Percentiles rank a stretch among this genome's conserved stretches.
These are phyloP conservation scores for Termitomyces sp. DNA, from an alignment of 768 basidiomycete genomes.

Conservation along the genomic window DNA sequence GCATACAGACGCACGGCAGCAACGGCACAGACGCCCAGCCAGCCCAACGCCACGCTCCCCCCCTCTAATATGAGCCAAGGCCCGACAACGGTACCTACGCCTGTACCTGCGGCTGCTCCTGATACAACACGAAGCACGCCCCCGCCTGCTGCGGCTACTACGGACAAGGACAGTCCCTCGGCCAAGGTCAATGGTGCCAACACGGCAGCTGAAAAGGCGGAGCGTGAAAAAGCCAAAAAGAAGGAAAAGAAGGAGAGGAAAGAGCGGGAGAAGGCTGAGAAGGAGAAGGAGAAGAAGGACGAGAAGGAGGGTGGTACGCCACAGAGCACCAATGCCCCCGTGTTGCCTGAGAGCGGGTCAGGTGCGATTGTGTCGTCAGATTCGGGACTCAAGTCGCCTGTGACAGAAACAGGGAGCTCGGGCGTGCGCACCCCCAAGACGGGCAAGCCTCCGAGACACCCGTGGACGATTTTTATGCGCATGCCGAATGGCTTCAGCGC, in stretches of 20 bases:
- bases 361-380: conserved; percentile 22
- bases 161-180: conserved; percentile 30
- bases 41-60: conserved; percentile 49
- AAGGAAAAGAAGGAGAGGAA: conserved; percentile 65
- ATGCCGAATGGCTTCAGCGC: conserved; percentile 39
- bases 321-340: conserved; percentile 24
- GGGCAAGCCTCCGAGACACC: conserved; percentile 59
- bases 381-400: conserved; percentile 50
- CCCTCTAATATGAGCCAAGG: conserved; percentile 22
- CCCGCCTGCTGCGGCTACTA: conserved; percentile 28
- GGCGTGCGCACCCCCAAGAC: conserved; percentile 73
- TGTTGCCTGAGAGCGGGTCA: conserved; percentile 23
- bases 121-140: conserved; percentile 14
- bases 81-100: conserved; percentile 26
- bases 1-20: conserved; percentile 81
- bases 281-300: conserved; percentile 37
- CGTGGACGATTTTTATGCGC: conserved; percentile 86
- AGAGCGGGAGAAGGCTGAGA: conserved; percentile 46
- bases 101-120: conserved; percentile 14
- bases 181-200: conserved; percentile 37
- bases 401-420: conserved; percentile 47
- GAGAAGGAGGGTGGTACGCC: conserved; percentile 28
- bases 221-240: conserved; percentile 54
- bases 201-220: conserved; percentile 39
- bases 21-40: conserved; percentile 54